phyloP scores from a whole-genome alignment of 176 grass and related monocot genomes.

The Aegilops sharonensis region DNA sequence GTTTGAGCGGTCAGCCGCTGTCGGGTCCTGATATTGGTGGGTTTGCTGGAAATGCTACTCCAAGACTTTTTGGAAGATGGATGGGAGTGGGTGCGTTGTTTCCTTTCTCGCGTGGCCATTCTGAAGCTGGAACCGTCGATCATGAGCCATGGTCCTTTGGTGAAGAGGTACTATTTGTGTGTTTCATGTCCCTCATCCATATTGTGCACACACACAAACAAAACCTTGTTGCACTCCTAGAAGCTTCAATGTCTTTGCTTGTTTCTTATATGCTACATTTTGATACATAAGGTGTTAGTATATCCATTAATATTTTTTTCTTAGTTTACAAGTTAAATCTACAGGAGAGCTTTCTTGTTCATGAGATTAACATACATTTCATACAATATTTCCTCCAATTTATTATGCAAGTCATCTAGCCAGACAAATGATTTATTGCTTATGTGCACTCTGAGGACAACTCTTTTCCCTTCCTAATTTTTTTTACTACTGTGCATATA shows the following conservation, averaged over 20 bases:
- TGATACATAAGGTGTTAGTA: background rate
- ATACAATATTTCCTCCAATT: background rate
- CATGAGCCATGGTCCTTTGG: conserved; percentile 97
- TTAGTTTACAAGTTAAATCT: background rate
- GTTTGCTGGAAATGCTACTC: conserved; percentile 87
- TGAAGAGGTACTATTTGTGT: conserved; percentile 55
- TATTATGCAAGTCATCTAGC: background rate
- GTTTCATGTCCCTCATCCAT: background rate
- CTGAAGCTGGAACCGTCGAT: conserved; percentile 65
- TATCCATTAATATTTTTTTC: background rate
- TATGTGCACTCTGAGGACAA: background rate
- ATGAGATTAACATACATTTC: background rate
- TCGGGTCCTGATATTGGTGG: conserved; percentile 96
- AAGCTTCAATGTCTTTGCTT: background rate
- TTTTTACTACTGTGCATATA: background rate
- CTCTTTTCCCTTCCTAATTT: background rate
- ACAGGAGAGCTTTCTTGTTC: background rate
- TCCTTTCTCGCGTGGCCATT: conserved; percentile 89
- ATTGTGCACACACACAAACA: background rate
- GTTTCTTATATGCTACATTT: conserved; percentile 1
- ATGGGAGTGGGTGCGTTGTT: conserved; percentile 85
- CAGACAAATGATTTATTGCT: background rate
- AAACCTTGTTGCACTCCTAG: background rate
- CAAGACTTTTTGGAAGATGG: conserved; percentile 94
- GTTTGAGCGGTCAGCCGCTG: conserved; percentile 86